A percentile compares a stretch with the other conserved stretches of the same genome.
Conservation (phyloP, 805 yeast species). For the Candida easanensis region DNA sequence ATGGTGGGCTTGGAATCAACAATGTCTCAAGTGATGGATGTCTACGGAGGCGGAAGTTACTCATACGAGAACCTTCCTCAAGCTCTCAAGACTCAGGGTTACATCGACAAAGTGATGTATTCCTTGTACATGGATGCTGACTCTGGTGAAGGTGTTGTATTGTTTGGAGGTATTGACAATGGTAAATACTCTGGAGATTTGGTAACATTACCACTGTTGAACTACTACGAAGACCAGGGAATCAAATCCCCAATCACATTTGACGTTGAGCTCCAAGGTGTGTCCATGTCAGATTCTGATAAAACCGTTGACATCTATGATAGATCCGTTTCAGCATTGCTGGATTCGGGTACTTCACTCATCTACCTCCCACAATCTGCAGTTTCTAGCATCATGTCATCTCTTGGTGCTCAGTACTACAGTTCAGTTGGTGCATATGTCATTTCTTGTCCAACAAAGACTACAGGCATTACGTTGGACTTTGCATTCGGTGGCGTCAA, state of each 20-base stretch:
- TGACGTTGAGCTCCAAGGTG: constrained; percentile 41
- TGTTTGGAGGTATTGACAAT: constrained; percentile 65
- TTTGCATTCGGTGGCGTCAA: not conserved
- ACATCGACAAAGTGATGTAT: constrained; percentile 49
- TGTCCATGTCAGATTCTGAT: not conserved
- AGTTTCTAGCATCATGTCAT: constrained; percentile 1
- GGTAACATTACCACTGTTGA: constrained; percentile 37
- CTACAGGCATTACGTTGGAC: not conserved
- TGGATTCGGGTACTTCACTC: constrained; percentile 60
- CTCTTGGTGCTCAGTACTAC: not conserved
- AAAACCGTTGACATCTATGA: constrained; percentile 26
- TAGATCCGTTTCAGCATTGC: constrained; percentile 25
- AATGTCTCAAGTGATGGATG: constrained; percentile 6
- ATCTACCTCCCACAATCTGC: constrained; percentile 39
- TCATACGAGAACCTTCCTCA: constrained; percentile 61
- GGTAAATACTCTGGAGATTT: constrained; percentile 50
- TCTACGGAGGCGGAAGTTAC: not conserved
- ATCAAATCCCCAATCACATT: constrained; percentile 34
- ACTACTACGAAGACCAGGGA: constrained; percentile 36
- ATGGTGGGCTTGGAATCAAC: constrained; percentile 62
- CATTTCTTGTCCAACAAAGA: constrained; percentile 1
- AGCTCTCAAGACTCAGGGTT: constrained; percentile 49
- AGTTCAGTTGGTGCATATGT: not conserved
- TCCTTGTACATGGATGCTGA: constrained; percentile 47
- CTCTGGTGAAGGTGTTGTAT: constrained; percentile 43